phyloP scores from a whole-genome alignment of 1,284 basidiomycete genomes.

The Fereydounia khargensis region DNA sequence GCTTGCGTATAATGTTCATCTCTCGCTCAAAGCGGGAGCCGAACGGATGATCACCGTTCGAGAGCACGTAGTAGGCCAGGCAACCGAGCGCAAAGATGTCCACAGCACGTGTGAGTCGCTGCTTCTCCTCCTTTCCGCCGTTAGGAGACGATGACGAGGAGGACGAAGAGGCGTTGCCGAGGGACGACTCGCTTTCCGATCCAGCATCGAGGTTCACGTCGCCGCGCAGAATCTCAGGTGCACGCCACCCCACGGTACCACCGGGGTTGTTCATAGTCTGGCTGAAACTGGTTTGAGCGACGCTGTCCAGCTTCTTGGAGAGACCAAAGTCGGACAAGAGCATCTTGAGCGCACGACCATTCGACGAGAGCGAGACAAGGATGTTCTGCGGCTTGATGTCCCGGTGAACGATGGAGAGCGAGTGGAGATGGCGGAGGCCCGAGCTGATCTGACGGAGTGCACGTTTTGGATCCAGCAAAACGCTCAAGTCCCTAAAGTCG shows the following conservation, averaged over 20 bases:
- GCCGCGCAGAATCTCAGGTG: slow-evolving; percentile 53
- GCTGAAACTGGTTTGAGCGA: slow-evolving; percentile 52
- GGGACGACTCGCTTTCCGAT: slow-evolving; percentile 30
- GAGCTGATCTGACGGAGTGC: slow-evolving; percentile 83
- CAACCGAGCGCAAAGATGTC: slow-evolving; percentile 56
- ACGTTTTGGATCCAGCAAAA: slow-evolving; percentile 69
- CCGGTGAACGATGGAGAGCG: slow-evolving; percentile 91
- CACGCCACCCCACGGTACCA: slow-evolving; percentile 55
- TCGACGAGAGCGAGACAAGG: slow-evolving; percentile 63
- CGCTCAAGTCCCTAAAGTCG: slow-evolving; percentile 41
- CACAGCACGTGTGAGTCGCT: slow-evolving; percentile 49
- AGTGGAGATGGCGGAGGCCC: slow-evolving; percentile 86
- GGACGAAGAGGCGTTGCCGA: slow-evolving; percentile 10
- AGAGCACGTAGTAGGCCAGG: slow-evolving; percentile 52
- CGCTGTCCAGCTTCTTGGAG: slow-evolving; percentile 50
- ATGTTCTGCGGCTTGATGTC: slow-evolving; percentile 99
- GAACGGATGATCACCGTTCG: slow-evolving; percentile 54
- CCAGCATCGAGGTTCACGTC: slow-evolving; percentile 43
- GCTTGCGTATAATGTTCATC: slow-evolving; percentile 52
- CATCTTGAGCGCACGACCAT: slow-evolving; percentile 48
- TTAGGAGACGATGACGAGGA: slow-evolving; percentile 1
- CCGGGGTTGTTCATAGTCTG: slow-evolving; percentile 54
- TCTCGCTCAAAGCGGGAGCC: slow-evolving; percentile 54
- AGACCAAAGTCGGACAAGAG: slow-evolving; percentile 56
- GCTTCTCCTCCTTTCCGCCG: slow-evolving; percentile 23